Conservation (phyloP, 2,329 filamentous ascomycete species). For the Pseudogymnoascus sp. region DNA sequence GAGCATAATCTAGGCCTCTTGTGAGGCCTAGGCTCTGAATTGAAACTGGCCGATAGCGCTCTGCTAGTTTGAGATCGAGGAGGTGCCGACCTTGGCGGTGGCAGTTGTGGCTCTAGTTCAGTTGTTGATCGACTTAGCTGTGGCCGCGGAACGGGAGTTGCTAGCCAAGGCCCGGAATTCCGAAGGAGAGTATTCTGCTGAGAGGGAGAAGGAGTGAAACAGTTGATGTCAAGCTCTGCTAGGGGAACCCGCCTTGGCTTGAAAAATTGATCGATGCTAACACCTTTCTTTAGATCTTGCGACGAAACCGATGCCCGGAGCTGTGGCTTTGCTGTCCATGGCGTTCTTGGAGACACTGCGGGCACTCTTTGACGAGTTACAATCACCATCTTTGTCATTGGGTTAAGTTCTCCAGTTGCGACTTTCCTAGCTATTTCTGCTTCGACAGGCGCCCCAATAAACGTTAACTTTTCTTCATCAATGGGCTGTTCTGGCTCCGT, state of each 20-base stretch:
- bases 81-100: conserved; percentile 26
- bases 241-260: conserved; percentile 55
- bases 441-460: conserved; percentile 69
- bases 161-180: conserved; percentile 48
- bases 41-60: conserved; percentile 31
- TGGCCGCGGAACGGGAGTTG: conserved; percentile 36
- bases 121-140: conserved; percentile 21
- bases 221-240: conserved; percentile 61
- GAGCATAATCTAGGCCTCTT: conserved; percentile 47
- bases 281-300: conserved; percentile 50
- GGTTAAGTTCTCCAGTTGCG: conserved; percentile 75
- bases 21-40: conserved; percentile 37
- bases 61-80: conserved; percentile 34
- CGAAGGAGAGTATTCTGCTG: conserved; percentile 52
- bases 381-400: conserved; percentile 69
- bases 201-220: conserved; percentile 57
- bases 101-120: conserved; percentile 26
- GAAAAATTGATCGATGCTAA: conserved; percentile 59
- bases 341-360: conserved; percentile 13
- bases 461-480: conserved; percentile 64
- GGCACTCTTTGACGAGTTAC: conserved; percentile 25
- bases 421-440: conserved; percentile 64
- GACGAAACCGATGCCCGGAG: conserved; percentile 24
- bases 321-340: conserved; percentile 16
- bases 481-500: conserved; percentile 58